A percentile compares a stretch with the other conserved stretches of the same genome.
Evolutionary conservation across 2,329 filamentous ascomycete species (phyloP).

Genomic region (Lecanosticta acicola): DNA sequence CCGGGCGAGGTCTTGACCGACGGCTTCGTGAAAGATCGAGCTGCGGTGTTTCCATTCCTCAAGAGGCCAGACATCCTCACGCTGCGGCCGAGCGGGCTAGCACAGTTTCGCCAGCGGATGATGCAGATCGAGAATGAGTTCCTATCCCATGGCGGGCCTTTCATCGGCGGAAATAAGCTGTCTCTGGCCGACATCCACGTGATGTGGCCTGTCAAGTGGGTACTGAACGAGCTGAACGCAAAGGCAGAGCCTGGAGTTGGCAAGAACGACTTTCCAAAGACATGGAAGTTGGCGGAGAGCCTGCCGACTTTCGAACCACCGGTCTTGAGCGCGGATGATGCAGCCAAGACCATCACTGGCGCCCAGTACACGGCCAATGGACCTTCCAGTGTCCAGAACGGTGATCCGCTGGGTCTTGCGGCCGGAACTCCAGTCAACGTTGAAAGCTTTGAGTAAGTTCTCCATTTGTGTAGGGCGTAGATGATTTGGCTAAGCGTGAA

Average conservation of each 20-base stretch:
- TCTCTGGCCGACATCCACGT: conserved; percentile 26
- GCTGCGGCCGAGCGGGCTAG: conserved; percentile 21
- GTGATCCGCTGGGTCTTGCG: conserved; percentile 20
- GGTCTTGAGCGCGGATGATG: conserved; percentile 23
- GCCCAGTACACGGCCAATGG: conserved; percentile 17
- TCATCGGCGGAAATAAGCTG: conserved; percentile 20
- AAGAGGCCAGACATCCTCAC: conserved; percentile 19
- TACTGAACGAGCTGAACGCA: conserved; percentile 19
- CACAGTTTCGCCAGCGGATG: conserved; percentile 19
- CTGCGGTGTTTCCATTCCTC: conserved; percentile 25
- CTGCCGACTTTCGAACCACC: conserved; percentile 20
- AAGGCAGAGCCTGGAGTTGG: conserved; percentile 21
- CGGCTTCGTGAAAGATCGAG: conserved; percentile 27
- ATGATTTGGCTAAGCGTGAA: conserved; percentile 3
- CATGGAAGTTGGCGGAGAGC: conserved; percentile 23
- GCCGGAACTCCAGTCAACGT: conserved; percentile 21
- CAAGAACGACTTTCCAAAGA: conserved; percentile 22
- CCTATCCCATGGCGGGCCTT: conserved; percentile 18
- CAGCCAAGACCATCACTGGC: conserved; percentile 20
- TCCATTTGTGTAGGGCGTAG: background rate
- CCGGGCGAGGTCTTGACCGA: conserved; percentile 17
- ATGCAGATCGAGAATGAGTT: conserved; percentile 22
- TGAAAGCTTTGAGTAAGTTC: conserved; percentile 28
- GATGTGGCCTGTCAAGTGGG: conserved; percentile 24
- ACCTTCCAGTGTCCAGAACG: conserved; percentile 12